These are phyloP conservation scores for Heimioporus retisporus DNA, from an alignment of 1,284 basidiomycete genomes.

Conservation along the genomic window DNA sequence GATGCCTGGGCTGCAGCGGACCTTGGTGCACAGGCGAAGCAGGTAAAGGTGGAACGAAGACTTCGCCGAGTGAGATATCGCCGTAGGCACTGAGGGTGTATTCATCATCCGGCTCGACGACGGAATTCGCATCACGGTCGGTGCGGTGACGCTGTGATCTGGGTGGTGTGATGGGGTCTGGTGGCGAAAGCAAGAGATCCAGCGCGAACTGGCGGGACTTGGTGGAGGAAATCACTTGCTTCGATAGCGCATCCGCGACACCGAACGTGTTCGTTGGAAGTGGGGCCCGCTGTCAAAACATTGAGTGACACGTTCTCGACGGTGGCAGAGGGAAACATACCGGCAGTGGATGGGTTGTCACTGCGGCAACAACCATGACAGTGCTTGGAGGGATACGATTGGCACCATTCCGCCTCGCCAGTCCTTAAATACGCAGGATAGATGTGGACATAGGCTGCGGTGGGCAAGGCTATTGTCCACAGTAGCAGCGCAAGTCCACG, in stretches of 20 bases:
- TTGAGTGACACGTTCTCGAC: constrained; percentile 2
- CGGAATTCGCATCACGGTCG: background rate
- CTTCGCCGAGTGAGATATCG: constrained; percentile 34
- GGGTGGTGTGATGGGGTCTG: background rate
- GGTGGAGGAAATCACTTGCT: background rate
- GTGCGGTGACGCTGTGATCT: too few relatives aligned
- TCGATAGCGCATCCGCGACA: background rate
- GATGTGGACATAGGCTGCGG: constrained; percentile 20
- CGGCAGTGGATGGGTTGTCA: constrained; percentile 3
- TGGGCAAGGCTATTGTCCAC: constrained; percentile 28
- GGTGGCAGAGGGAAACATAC: constrained; percentile 16
- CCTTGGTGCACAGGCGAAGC: background rate
- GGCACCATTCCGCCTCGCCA: background rate
- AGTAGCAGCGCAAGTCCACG: constrained; percentile 5
- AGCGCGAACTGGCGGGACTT: background rate
- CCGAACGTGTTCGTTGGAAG: constrained; percentile 9
- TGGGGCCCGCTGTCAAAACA: constrained; percentile 17
- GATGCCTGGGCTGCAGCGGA: background rate
- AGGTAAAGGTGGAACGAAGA: constrained; percentile 17
- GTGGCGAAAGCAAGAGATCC: constrained; percentile 2
- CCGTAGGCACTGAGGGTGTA: constrained; percentile 41
- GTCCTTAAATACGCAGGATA: constrained; percentile 27
- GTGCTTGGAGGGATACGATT: background rate
- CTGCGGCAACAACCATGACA: constrained; percentile 22
- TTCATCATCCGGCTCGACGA: constrained; percentile 33